Conservation (phyloP, 106 monocot species). For the Allium fistulosum region DNA sequence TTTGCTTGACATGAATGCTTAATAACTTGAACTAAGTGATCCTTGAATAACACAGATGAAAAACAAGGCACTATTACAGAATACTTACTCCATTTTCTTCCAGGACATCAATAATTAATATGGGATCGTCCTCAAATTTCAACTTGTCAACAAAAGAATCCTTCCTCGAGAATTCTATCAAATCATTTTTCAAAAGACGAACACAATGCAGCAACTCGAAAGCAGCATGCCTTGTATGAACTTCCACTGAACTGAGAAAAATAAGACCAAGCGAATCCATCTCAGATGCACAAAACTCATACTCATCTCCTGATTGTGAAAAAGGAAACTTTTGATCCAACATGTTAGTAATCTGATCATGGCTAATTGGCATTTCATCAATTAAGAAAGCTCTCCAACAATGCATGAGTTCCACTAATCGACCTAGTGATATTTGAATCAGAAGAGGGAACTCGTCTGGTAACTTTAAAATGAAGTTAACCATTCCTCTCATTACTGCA, state of each 20-base stretch:
- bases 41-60: background rate
- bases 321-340: constrained; percentile 36
- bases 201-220: constrained; percentile 82
- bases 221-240: constrained; percentile 91
- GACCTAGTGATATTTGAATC: constrained; percentile 83
- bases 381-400: constrained; percentile 85
- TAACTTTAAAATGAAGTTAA: constrained; percentile 85
- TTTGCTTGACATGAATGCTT: too few species aligned
- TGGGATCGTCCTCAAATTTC: constrained; percentile 69
- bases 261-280: constrained; percentile 98
- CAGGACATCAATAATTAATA: constrained; percentile 86
- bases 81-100: constrained; percentile 96
- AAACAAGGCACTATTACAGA: background rate
- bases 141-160: constrained; percentile 39
- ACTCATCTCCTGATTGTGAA: constrained; percentile 38
- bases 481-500: constrained; percentile 95
- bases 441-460: constrained; percentile 97
- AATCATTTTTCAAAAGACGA: constrained; percentile 71
- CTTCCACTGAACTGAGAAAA: constrained; percentile 91
- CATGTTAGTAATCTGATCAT: constrained; percentile 36
- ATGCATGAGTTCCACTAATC: constrained; percentile 86
- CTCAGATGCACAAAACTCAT: constrained; percentile 74
- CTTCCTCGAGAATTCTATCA: constrained; percentile 28
- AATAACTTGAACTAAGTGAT: too few species aligned
- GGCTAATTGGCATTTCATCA: constrained; percentile 49